phyloP scores from a whole-genome alignment of 352 stramenopile species.

The Globisporangium okanoganense region DNA sequence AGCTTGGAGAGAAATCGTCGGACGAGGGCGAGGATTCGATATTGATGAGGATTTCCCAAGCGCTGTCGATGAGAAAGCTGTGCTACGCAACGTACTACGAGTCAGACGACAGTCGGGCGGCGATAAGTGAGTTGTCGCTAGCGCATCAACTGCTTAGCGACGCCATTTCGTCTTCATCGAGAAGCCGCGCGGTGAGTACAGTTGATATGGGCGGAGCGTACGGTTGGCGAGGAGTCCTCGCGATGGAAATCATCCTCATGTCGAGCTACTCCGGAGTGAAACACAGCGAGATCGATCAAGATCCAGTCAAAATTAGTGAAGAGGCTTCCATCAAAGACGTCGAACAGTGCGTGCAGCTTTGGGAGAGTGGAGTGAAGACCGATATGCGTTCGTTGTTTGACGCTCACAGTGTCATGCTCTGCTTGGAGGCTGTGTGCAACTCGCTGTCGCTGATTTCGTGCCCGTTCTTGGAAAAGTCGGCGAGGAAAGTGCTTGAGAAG shows the following conservation, averaged over 20 bases:
- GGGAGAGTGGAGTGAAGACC: constrained; percentile 5
- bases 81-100: constrained; percentile 35
- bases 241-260: constrained; percentile 46
- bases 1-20: constrained; percentile 2
- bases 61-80: constrained; percentile 28
- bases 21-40: constrained; percentile 1
- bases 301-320: constrained; percentile 22
- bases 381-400: constrained; percentile 32
- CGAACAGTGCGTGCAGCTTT: constrained; percentile 39
- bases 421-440: constrained; percentile 52
- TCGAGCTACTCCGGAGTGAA: constrained; percentile 24
- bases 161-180: constrained; percentile 15
- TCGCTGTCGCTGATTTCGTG: constrained; percentile 53
- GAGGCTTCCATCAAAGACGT: constrained; percentile 40
- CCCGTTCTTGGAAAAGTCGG: constrained; percentile 31
- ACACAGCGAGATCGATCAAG: neutral
- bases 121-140: constrained; percentile 23
- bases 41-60: constrained; percentile 23
- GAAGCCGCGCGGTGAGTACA: neutral
- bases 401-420: constrained; percentile 20
- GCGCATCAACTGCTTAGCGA: constrained; percentile 21
- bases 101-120: constrained; percentile 13
- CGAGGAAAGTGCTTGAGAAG: constrained; percentile 31
- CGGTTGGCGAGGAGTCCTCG: constrained; percentile 57
- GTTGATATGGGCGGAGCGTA: constrained; percentile 45